phyloP scores from a whole-genome alignment of 495 filamentous ascomycete genomes.

The Pyrenula massariospora region DNA sequence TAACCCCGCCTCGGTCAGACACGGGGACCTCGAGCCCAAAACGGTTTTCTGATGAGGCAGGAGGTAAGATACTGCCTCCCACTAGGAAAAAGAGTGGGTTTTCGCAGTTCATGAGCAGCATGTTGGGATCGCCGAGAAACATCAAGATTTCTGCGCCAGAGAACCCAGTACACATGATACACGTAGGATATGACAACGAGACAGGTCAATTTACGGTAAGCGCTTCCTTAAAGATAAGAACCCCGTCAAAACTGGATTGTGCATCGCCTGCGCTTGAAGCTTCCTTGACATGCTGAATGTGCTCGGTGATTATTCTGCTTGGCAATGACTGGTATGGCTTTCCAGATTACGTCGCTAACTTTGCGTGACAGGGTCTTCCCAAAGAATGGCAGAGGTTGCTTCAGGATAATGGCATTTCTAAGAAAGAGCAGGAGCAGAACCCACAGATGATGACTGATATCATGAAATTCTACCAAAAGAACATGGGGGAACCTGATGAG shows the following conservation, averaged over 20 bases:
- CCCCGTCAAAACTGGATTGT: background rate
- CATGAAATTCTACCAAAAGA: conserved; percentile 93
- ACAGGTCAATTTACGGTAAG: conserved; percentile 94
- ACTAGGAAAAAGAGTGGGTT: conserved; percentile 87
- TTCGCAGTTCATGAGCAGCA: conserved; percentile 85
- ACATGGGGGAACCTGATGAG: conserved; percentile 72
- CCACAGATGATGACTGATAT: conserved; percentile 91
- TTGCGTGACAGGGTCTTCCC: conserved; percentile 58
- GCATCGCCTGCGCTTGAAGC: background rate
- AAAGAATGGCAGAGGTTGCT: conserved; percentile 97
- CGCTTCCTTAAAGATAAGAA: conserved; percentile 14
- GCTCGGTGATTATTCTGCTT: background rate
- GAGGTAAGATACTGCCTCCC: conserved; percentile 39
- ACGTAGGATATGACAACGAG: conserved; percentile 93
- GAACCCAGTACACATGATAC: conserved; percentile 95
- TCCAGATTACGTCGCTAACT: background rate
- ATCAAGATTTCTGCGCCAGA: conserved; percentile 91
- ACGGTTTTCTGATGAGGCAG: conserved; percentile 74
- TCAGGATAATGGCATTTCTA: conserved; percentile 90
- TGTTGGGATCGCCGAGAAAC: conserved; percentile 80
- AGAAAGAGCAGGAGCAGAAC: conserved; percentile 90
- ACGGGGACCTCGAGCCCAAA: conserved; percentile 45
- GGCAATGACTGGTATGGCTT: background rate
- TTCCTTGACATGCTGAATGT: background rate
- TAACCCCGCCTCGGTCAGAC: conserved; percentile 35